phyloP scores from a whole-genome alignment of 1,284 basidiomycete genomes.

The Pterulicium gracile region DNA sequence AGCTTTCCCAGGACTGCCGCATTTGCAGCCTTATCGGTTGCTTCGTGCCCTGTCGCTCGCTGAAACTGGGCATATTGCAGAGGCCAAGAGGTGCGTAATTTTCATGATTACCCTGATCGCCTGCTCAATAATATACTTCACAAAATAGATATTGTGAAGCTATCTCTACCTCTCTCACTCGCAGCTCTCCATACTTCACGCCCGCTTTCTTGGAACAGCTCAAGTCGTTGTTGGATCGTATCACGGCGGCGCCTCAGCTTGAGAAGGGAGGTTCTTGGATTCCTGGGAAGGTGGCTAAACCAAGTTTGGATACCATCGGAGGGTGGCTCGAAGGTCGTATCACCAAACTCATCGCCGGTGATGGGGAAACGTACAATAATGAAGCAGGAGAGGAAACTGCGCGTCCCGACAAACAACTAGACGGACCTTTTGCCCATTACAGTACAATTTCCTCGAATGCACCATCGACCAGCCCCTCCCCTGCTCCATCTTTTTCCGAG shows the following conservation, averaged over 20 bases:
- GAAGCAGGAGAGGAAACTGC: slow-evolving; percentile 26
- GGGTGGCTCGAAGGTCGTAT: slow-evolving; percentile 92
- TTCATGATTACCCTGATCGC: too few relatives aligned
- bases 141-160: slow-evolving; percentile 83
- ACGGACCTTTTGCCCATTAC: slow-evolving; percentile 89
- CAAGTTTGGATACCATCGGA: slow-evolving; percentile 87
- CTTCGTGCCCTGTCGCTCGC: slow-evolving; percentile 71
- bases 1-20: slow-evolving; percentile 69
- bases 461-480: slow-evolving; percentile 61
- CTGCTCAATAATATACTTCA: slow-evolving; percentile 1
- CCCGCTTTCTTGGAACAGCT: slow-evolving; percentile 64
- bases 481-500: slow-evolving; percentile 41
- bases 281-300: slow-evolving; percentile 69
- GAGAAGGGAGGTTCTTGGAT: slow-evolving; percentile 78
- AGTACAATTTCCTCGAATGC: slow-evolving; percentile 84
- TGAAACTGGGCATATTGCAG: slow-evolving; percentile 67
- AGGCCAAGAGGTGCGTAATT: slow-evolving; percentile 66
- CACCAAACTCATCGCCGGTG: slow-evolving; percentile 94
- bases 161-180: slow-evolving; percentile 59
- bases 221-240: slow-evolving; percentile 72
- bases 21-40: slow-evolving; percentile 85
- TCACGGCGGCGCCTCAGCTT: slow-evolving; percentile 65
- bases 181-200: slow-evolving; percentile 62
- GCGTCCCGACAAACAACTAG: slow-evolving; percentile 25
- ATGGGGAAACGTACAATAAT: slow-evolving; percentile 38